These are phyloP conservation scores for Mycena olivaceomarginata DNA, from an alignment of 768 basidiomycete genomes.

Conservation along the genomic window DNA sequence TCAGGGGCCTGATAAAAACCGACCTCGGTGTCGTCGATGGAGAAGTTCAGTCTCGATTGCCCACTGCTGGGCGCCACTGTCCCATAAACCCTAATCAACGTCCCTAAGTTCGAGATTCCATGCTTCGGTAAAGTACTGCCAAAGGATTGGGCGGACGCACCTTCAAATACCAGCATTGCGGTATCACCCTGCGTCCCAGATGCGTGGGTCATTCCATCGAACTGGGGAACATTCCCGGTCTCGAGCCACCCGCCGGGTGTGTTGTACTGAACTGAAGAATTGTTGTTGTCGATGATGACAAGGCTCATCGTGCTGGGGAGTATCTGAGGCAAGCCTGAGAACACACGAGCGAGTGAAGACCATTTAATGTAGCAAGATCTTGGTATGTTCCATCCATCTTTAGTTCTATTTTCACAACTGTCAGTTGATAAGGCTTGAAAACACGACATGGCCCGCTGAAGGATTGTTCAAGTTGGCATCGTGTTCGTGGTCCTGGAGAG, in stretches of 20 bases:
- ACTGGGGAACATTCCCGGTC: background rate
- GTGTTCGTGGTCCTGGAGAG: no score
- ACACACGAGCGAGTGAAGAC: no score
- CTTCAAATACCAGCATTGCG: background rate
- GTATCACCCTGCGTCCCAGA: slow-evolving; percentile 4
- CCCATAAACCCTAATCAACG: slow-evolving; percentile 12
- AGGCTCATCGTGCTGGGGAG: no score
- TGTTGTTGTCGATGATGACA: slow-evolving; percentile 23
- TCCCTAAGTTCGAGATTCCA: background rate
- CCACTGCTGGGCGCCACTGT: background rate
- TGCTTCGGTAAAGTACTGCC: background rate
- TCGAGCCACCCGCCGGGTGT: background rate
- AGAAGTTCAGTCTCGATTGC: slow-evolving; percentile 1
- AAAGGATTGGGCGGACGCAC: background rate
- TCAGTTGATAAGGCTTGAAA: no score
- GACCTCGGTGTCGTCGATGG: background rate
- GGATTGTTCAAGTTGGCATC: no score
- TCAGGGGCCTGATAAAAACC: background rate
- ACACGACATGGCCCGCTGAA: no score
- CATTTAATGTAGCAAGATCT: no score
- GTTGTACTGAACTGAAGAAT: slow-evolving; percentile 4
- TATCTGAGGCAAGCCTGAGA: background rate
- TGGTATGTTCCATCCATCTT: no score
- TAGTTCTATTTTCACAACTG: no score
- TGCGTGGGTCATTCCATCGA: background rate